Conservation (phyloP, 192 early-diverging fungal species). For the Lunasporangiospora selenospora region DNA sequence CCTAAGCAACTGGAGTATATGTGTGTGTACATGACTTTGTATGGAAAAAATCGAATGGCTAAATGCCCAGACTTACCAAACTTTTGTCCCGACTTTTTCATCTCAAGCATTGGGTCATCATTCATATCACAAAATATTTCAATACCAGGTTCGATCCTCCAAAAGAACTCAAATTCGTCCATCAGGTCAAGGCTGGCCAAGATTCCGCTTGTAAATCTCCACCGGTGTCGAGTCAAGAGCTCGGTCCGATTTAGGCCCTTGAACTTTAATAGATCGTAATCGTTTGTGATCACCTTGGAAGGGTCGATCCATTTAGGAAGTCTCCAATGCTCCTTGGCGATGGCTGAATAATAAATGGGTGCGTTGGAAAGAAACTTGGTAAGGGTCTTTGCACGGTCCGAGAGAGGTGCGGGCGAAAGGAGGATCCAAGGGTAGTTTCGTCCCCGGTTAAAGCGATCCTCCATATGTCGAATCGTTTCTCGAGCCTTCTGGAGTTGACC, state of each 20-base stretch:
- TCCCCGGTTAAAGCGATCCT: conserved; percentile 68
- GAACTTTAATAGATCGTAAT: too few relatives aligned
- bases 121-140: conserved; percentile 60
- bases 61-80: too few relatives aligned
- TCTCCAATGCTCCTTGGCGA: conserved; percentile 59
- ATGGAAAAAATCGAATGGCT: too few relatives aligned
- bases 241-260: conserved; percentile 15
- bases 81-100: conserved; percentile 58
- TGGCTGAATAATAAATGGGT: conserved; percentile 56
- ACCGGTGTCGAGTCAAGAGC: conserved; percentile 1
- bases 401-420: conserved; percentile 70
- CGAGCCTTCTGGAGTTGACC: conserved; percentile 52
- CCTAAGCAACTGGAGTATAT: too few relatives aligned
- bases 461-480: conserved; percentile 59
- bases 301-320: conserved; percentile 56
- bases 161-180: conserved; percentile 61
- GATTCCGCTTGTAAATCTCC: conserved; percentile 51
- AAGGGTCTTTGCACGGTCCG: conserved; percentile 55
- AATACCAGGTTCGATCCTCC: conserved; percentile 71
- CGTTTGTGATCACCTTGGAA: too few relatives aligned
- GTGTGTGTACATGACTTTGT: too few relatives aligned
- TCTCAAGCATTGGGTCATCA: conserved; percentile 66
- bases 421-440: conserved; percentile 79
- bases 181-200: conserved; percentile 55
- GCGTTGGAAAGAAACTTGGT: conserved; percentile 46